These are phyloP conservation scores for Haematococcus sp. DNA, from an alignment of 139 green algal genomes.

Conservation along the genomic window DNA sequence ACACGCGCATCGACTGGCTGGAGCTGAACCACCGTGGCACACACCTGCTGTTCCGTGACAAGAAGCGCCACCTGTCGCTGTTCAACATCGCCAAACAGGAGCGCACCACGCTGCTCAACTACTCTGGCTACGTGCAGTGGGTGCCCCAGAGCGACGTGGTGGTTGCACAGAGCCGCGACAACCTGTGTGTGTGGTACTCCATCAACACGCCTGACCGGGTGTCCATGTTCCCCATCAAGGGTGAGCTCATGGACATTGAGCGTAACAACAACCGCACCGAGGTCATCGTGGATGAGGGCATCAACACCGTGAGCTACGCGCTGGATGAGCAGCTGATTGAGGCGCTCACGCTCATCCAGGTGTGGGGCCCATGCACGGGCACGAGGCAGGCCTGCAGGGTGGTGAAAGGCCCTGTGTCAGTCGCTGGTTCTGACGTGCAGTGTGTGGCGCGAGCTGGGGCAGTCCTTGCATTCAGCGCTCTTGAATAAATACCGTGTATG, in stretches of 20 bases:
- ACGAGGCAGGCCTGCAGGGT: too few species aligned
- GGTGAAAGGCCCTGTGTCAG: too few species aligned
- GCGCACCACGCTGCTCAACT: conserved; percentile 70
- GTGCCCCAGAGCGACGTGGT: conserved; percentile 77
- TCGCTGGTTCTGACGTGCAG: too few species aligned
- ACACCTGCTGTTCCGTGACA: conserved; percentile 87
- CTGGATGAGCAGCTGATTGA: conserved; percentile 73
- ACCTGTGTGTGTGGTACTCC: conserved; percentile 85
- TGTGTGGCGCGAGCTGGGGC: too few species aligned
- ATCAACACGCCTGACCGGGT: conserved; percentile 66
- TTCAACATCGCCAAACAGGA: conserved; percentile 65
- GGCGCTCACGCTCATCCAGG: conserved; percentile 31
- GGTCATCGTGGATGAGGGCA: conserved; percentile 76
- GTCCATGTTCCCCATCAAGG: conserved; percentile 69
- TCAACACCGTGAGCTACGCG: conserved; percentile 59
- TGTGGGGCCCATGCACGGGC: too few species aligned
- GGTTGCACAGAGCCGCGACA: conserved; percentile 71
- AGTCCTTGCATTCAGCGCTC: too few species aligned
- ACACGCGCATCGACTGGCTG: conserved; percentile 71
- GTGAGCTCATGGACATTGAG: conserved; percentile 64
- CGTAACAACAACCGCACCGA: conserved; percentile 62
- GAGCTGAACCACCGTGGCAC: conserved; percentile 78
- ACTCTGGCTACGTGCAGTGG: conserved; percentile 83
- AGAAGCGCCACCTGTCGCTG: conserved; percentile 72
- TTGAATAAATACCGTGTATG: too few species aligned